Evolutionary conservation across 2,329 filamentous ascomycete species (phyloP).

Genomic region (Nemania abortiva): DNA sequence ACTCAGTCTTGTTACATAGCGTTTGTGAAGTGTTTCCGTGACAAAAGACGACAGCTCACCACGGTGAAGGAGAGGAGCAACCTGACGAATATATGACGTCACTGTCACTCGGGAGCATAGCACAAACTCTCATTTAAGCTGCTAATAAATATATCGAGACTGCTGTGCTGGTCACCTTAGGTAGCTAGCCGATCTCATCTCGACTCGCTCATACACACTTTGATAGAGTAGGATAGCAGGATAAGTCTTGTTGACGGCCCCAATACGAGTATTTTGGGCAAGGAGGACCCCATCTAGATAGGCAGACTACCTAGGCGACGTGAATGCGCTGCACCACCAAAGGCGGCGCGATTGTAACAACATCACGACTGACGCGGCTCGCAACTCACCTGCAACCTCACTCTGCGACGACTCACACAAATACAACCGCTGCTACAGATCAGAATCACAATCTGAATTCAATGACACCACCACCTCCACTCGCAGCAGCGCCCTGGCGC

Average conservation of each 20-base stretch:
- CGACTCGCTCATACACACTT: not conserved
- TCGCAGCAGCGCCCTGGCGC: conserved; percentile 67
- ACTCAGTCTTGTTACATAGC: not conserved
- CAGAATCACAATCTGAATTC: too few relatives aligned
- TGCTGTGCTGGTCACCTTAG: not conserved
- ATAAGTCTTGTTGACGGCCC: not conserved
- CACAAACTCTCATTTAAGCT: not conserved
- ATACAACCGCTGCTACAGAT: not conserved
- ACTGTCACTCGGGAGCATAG: conserved; percentile 7
- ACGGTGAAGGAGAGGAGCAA: too few relatives aligned
- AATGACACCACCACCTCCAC: conserved; percentile 39
- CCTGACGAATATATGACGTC: conserved; percentile 16
- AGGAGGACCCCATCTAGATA: not conserved
- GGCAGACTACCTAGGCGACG: not conserved
- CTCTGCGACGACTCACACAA: not conserved
- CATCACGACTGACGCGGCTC: conserved; percentile 41
- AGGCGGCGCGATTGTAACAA: not conserved
- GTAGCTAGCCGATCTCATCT: not conserved
- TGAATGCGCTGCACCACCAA: conserved; percentile 24
- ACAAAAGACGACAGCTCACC: not conserved
- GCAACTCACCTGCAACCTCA: conserved; percentile 34
- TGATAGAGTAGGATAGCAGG: not conserved
- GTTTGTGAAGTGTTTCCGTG: not conserved
- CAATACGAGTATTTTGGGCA: not conserved
- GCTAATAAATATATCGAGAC: not conserved